Evolutionary conservation across 1,284 basidiomycete genomes (phyloP), one percentile per base, ranked within the genome.

Genomic region (Heimioporus retisporus): DNA sequence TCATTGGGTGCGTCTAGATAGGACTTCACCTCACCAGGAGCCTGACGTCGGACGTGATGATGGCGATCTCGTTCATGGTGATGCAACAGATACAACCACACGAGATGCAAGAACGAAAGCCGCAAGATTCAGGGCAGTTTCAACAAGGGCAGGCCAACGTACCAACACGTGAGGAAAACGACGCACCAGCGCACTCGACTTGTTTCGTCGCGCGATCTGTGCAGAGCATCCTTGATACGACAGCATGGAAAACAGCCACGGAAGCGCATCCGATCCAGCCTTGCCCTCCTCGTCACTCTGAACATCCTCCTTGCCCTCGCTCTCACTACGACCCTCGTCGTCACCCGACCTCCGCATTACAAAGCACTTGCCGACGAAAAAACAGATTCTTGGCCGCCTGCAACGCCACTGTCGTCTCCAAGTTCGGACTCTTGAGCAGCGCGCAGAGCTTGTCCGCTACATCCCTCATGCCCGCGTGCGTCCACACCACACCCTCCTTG

Each of bases 331-430:
- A 10, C 67, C 72, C 11, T 74, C 75, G 43, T 72, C 72, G 13
- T 55, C 71, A 11, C 70, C 65, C 44, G 65, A 28, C 19, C n/a
- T 4, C n/a, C 42, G 67, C 40, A 61, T 79, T 68, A 82, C 88
- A 81, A 96, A 97, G 78, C 90, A 91, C 80, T 96, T 96, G 42
- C 94, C 94, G 43, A 98, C 83, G 76, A n/a, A 93, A 98, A 75
- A 98, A 96, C 19, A 99, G 80, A 71, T 99, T 96, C 84, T 98
- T 99, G 75, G 98, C 96, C 19, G 96, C 83, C 80, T 99, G 96
- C 69, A 98, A 80, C 64, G 92, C 88, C 21, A 97, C 83, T 6
- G 87, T 80, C 51, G 92, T 91, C 72, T 96, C 95, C 51, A 99
- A 81, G 70, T 93, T 86, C 18, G 90, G 85, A 72, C 96, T 96